A percentile compares a stretch with the other conserved stretches of the same genome.
Conservation (phyloP, 352 stramenopile species). For the Phytophthora podocarpi region DNA sequence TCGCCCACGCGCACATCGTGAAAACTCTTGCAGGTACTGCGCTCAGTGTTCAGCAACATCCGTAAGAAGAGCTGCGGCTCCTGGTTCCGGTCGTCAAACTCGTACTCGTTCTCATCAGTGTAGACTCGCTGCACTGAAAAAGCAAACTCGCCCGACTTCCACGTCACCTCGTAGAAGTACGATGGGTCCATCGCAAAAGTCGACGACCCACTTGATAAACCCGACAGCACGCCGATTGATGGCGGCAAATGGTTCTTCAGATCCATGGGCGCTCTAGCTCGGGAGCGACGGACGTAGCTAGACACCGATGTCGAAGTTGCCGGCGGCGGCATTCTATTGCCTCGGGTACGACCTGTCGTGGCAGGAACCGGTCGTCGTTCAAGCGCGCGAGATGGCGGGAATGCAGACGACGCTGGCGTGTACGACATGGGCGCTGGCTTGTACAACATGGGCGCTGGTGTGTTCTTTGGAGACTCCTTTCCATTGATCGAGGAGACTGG, state of each 20-base stretch:
- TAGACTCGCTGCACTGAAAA: constrained; percentile 80
- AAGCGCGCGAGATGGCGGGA: constrained; percentile 27
- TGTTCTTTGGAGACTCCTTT: constrained; percentile 12
- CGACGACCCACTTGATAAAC: constrained; percentile 58
- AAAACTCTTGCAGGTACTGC: constrained; percentile 70
- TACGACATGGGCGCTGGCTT: constrained; percentile 32
- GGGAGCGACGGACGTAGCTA: constrained; percentile 44
- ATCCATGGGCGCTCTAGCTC: constrained; percentile 47
- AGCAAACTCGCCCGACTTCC: constrained; percentile 68
- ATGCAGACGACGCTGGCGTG: constrained; percentile 33
- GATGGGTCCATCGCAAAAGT: constrained; percentile 61
- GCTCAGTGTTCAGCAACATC: constrained; percentile 80
- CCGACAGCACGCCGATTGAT: constrained; percentile 64
- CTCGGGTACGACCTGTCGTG: constrained; percentile 18
- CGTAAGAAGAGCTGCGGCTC: constrained; percentile 61
- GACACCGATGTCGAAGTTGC: constrained; percentile 20
- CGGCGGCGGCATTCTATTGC: constrained; percentile 12
- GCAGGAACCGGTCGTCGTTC: constrained; percentile 27
- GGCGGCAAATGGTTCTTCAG: constrained; percentile 64
- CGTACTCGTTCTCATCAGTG: constrained; percentile 47
- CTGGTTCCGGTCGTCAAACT: constrained; percentile 43
- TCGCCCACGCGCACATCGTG: constrained; percentile 63
- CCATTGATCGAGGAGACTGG: constrained; percentile 24
- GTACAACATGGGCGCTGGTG: constrained; percentile 8
- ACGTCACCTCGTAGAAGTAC: constrained; percentile 67